Evolutionary conservation across 2,329 filamentous ascomycete species (phyloP).

Genomic region (Coleophoma crateriformis): DNA sequence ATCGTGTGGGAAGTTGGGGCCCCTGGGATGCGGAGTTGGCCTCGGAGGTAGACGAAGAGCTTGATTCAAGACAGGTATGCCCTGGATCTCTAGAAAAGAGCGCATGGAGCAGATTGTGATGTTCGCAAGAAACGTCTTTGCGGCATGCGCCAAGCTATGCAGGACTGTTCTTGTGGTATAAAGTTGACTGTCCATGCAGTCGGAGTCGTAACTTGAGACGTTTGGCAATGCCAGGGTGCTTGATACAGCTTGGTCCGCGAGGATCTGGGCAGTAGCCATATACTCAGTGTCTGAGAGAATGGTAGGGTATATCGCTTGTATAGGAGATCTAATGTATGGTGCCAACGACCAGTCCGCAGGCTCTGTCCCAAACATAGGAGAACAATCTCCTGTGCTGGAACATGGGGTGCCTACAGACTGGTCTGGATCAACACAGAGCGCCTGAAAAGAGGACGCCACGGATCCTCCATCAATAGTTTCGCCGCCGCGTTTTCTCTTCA

Average conservation of each 20-base stretch:
- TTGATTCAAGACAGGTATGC: slow-evolving; percentile 47
- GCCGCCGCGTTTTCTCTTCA: slow-evolving; percentile 23
- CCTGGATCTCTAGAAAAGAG: slow-evolving; percentile 50
- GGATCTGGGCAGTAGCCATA: slow-evolving; percentile 62
- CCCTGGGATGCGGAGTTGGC: slow-evolving; percentile 19
- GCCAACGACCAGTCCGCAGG: slow-evolving; percentile 36
- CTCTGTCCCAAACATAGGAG: slow-evolving; percentile 24
- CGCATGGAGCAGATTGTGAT: slow-evolving; percentile 38
- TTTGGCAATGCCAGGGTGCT: slow-evolving; percentile 32
- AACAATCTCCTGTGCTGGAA: slow-evolving; percentile 17
- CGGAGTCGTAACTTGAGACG: not conserved
- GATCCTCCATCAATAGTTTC: slow-evolving; percentile 20
- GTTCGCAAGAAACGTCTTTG: slow-evolving; percentile 38
- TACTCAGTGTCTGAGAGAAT: slow-evolving; percentile 48
- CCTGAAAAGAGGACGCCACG: slow-evolving; percentile 23
- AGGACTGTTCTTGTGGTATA: slow-evolving; percentile 20
- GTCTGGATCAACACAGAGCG: slow-evolving; percentile 21
- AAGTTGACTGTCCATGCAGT: slow-evolving; percentile 3
- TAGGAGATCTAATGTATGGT: slow-evolving; percentile 53
- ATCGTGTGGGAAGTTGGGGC: slow-evolving; percentile 9
- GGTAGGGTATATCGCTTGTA: slow-evolving; percentile 34
- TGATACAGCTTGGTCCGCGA: slow-evolving; percentile 64
- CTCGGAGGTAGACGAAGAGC: slow-evolving; percentile 38
- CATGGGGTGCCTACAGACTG: slow-evolving; percentile 17
- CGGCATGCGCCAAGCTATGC: slow-evolving; percentile 39